Conservation (phyloP, 352 stramenopile species). For the Globisporangium okanoganense region DNA sequence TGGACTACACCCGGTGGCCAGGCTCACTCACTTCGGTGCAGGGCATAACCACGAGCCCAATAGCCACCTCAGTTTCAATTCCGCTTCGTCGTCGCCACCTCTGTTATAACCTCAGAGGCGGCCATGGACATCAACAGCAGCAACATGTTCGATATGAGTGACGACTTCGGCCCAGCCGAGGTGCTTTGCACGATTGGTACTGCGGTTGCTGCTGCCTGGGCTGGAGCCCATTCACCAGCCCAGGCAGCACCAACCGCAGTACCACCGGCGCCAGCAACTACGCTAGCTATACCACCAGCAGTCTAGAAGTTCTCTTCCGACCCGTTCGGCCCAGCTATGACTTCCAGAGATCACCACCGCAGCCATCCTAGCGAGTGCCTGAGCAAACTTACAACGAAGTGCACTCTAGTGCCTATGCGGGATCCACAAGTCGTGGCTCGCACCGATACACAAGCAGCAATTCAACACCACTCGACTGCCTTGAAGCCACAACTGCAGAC, state of each 20-base stretch:
- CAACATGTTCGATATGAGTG: background rate
- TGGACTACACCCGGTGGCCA: too few relatives aligned
- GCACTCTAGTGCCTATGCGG: too few relatives aligned
- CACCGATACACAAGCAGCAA: background rate
- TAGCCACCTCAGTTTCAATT: background rate
- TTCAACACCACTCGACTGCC: background rate
- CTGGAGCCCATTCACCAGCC: background rate
- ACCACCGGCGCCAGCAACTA: too few relatives aligned
- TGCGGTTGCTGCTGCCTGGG: too few relatives aligned
- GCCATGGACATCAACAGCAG: background rate
- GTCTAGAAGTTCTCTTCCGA: background rate
- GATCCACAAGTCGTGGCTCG: background rate
- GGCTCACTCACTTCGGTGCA: too few relatives aligned
- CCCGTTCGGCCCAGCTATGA: background rate
- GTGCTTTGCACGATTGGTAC: background rate
- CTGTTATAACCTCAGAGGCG: background rate
- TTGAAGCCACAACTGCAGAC: background rate
- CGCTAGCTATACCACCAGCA: background rate
- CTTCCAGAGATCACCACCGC: background rate
- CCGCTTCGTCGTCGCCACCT: background rate
- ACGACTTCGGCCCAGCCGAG: background rate
- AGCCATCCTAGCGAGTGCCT: background rate
- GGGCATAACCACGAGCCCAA: background rate
- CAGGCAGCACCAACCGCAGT: background rate
- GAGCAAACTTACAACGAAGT: background rate